phyloP scores from a whole-genome alignment of 495 filamentous ascomycete species.

The Schizothecium vesticola region DNA sequence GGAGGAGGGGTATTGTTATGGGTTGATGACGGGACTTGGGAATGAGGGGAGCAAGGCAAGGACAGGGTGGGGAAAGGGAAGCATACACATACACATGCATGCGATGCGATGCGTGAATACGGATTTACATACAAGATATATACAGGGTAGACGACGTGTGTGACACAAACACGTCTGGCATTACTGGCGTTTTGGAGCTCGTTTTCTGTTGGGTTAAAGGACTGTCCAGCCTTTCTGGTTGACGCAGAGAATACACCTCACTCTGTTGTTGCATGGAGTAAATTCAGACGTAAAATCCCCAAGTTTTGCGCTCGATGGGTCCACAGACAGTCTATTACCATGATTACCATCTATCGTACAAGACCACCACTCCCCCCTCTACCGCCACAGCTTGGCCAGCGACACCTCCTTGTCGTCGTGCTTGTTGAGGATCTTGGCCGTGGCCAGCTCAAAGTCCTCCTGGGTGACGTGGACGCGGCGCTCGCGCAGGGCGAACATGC shows the following conservation, averaged over 20 bases:
- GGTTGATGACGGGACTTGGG: background rate
- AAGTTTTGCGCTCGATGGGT: background rate
- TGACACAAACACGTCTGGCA: background rate
- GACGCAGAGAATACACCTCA: background rate
- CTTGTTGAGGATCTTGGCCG: conserved; percentile 99
- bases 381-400: conserved; percentile 35
- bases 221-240: background rate
- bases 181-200: background rate
- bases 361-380: background rate
- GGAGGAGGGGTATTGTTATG: background rate
- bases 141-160: background rate
- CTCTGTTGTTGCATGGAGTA: background rate
- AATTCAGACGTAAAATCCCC: background rate
- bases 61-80: background rate
- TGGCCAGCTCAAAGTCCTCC: conserved; percentile 98
- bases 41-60: too few species aligned
- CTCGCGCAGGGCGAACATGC: conserved; percentile 96
- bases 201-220: background rate
- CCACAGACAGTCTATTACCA: conserved; percentile 9
- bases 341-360: conserved; percentile 12
- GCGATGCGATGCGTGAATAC: background rate
- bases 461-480: conserved; percentile 96
- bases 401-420: conserved; percentile 93
- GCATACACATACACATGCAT: background rate
- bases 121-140: background rate